These are phyloP conservation scores for Ascomycota sp. DNA, from an alignment of 2,329 filamentous ascomycete species.

Conservation along the genomic window DNA sequence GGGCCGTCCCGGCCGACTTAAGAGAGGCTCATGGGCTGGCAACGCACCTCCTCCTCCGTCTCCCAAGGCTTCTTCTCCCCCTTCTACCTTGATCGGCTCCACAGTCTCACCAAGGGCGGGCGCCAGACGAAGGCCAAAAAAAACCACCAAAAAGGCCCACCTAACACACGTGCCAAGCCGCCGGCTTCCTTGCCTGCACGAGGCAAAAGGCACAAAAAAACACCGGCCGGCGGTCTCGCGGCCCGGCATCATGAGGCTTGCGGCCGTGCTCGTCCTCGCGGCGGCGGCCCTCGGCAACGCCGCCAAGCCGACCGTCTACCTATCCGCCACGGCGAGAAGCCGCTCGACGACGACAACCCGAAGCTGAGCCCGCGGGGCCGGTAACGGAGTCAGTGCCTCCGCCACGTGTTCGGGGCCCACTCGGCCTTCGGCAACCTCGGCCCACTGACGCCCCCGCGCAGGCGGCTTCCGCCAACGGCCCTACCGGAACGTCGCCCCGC, in stretches of 20 bases:
- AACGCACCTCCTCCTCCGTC: too few species aligned
- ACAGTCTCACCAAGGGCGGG: too few species aligned
- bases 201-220: neutral
- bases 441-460: constrained; percentile 3
- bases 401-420: constrained; percentile 29
- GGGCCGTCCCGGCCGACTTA: too few species aligned
- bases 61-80: too few species aligned
- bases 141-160: too few species aligned
- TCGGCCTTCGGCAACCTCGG: constrained; percentile 28
- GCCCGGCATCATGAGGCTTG: constrained; percentile 6
- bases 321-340: constrained; percentile 48
- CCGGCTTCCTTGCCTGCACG: too few species aligned
- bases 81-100: too few species aligned
- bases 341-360: constrained; percentile 19
- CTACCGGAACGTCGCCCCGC: constrained; percentile 33
- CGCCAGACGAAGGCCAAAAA: too few species aligned
- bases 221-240: too few species aligned
- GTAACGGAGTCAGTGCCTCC: constrained; percentile 37
- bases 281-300: constrained; percentile 11
- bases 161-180: too few species aligned
- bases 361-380: constrained; percentile 30
- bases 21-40: too few species aligned
- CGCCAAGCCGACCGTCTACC: constrained; percentile 29
- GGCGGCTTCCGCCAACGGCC: constrained; percentile 32
- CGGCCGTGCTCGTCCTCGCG: constrained; percentile 3